These are phyloP conservation scores for Phalaenopsis equestris DNA, from an alignment of 106 monocot genomes.

Conservation along the genomic window DNA sequence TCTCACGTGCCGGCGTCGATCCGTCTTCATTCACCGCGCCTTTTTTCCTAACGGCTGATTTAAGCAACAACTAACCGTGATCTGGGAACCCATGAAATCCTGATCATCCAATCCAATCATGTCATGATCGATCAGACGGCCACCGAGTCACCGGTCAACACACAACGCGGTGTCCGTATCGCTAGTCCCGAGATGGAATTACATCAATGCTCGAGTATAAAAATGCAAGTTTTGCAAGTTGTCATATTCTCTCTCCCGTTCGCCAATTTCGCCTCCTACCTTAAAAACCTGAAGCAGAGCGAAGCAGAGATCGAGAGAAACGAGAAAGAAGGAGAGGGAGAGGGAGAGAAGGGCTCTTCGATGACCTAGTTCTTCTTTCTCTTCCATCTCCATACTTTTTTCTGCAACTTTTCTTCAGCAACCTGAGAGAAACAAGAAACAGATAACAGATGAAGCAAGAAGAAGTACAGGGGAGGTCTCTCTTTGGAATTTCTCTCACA, in stretches of 20 bases:
- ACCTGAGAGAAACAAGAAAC: neutral
- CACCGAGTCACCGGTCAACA: neutral
- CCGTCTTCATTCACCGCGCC: neutral
- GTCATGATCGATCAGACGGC: neutral
- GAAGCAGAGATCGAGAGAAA: neutral
- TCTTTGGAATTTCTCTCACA: constrained; percentile 69
- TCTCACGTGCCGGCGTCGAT: neutral
- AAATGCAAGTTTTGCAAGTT: neutral
- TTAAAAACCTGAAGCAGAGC: constrained; percentile 1
- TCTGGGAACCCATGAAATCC: neutral
- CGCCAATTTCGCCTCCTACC: neutral
- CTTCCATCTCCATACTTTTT: neutral
- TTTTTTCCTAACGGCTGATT: neutral
- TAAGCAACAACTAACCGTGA: neutral
- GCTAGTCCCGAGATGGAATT: neutral
- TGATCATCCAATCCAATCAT: neutral
- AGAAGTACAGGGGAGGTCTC: constrained; percentile 61
- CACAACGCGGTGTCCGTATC: neutral
- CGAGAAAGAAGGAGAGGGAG: neutral
- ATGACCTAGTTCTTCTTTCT: neutral
- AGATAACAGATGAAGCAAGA: constrained; percentile 28
- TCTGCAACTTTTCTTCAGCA: neutral
- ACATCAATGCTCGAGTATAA: neutral
- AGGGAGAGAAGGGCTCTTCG: neutral
- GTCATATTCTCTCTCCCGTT: neutral